These are phyloP conservation scores for Rubroboletus satanas DNA, from an alignment of 768 basidiomycete species.

Conservation along the genomic window DNA sequence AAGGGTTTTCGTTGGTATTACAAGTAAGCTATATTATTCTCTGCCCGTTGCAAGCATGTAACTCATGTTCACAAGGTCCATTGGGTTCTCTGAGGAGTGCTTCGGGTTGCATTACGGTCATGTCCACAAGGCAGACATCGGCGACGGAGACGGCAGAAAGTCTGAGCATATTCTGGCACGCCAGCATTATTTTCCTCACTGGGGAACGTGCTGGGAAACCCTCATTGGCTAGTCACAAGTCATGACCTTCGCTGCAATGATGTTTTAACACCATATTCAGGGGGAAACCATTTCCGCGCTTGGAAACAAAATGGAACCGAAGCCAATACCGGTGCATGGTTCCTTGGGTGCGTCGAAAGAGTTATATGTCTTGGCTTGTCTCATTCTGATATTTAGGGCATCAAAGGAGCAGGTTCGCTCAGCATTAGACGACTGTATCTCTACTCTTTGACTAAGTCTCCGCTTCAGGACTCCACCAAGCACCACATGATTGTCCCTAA, in stretches of 20 bases:
- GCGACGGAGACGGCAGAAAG: conserved; percentile 74
- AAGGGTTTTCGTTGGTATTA: conserved; percentile 65
- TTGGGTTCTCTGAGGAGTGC: conserved; percentile 82
- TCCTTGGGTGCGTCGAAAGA: conserved; percentile 57
- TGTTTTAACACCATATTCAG: conserved; percentile 30
- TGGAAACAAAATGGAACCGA: conserved; percentile 84
- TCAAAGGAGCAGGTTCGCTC: conserved; percentile 63
- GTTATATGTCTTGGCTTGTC: neutral
- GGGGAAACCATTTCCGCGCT: conserved; percentile 86
- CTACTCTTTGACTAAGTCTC: conserved; percentile 1
- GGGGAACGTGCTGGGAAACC: conserved; percentile 89
- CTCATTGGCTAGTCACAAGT: conserved; percentile 46
- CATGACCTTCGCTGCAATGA: neutral
- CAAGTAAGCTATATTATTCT: conserved; percentile 40
- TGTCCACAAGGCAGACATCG: conserved; percentile 75
- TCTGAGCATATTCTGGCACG: conserved; percentile 68
- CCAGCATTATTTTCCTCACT: conserved; percentile 72
- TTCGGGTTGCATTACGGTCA: conserved; percentile 73
- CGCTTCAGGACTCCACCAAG: conserved; percentile 47
- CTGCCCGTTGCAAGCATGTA: neutral
- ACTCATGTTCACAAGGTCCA: conserved; percentile 45
- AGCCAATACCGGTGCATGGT: conserved; percentile 78
- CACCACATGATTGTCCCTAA: conserved; percentile 72
- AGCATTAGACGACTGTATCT: neutral
- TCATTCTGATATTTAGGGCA: conserved; percentile 39